Base-by-base conservation (phyloP, 164 flowering plant genomes). In the Annona squamosa region DNA sequence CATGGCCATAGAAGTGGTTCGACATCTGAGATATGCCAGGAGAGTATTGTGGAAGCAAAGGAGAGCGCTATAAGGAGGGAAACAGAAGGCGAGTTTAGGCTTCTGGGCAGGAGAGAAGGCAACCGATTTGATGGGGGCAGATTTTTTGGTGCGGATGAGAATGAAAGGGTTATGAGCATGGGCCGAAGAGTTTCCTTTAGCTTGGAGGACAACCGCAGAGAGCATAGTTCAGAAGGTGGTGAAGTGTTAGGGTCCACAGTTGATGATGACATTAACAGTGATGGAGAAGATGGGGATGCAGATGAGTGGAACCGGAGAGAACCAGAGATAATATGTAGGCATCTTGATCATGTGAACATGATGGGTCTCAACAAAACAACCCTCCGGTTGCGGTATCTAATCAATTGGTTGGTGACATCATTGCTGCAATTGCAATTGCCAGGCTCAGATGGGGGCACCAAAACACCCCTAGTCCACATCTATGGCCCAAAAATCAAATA, bases 21-120 rank as follows among this genome's bases (percentile, higher is more conserved):
- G 37, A 68, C 78, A 4, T 74, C 84, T 70, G 84, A 79, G 44
- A 74, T 81, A 48, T 78, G 72, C 72, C 72, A 84, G 76, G 98
- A 88, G 74, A 26, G 74, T 48, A 43, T 17, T 26, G 71, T 44
- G 18, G 77, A 75, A 44, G 37, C 74, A 5, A 76, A 76, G 65
- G 78, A 76, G 12, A 93, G 95, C 81, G 98, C 97, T 12, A 96
- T 96, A 74, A 85, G 93, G 78, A 85, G 99, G 76, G 99, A 96
- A 77, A 96, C 99, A 41, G 99, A 96, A 84, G 94, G 99, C 7
- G 99, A 96, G 42, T 96, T 91, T 78, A 83, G 99, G 78, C 79
- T 93, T 63, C 65, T 96, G 77, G 98, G 91, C 18, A 81, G 86
- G 85, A 59, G 86, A 78, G 75, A 73, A 57, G 86, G 86, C 59